Evolutionary conservation across 164 flowering plant species (phyloP).

Genomic region (Annona cherimola): DNA sequence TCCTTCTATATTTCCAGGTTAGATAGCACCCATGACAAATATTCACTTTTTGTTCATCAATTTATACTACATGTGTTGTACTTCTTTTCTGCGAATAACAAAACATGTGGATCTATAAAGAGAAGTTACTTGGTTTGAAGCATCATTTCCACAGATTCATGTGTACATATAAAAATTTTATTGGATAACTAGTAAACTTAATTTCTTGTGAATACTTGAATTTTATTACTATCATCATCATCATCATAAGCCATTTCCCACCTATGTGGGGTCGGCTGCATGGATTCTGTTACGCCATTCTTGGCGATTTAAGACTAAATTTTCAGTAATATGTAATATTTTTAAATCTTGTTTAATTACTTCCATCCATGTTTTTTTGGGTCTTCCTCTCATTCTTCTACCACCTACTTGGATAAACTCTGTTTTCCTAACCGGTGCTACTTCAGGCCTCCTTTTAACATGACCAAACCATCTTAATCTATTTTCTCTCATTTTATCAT

Average conservation of each 20-base stretch:
- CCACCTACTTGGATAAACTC: too few species aligned
- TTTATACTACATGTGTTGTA: neutral
- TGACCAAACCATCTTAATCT: too few species aligned
- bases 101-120: neutral
- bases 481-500: too few species aligned
- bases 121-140: neutral
- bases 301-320: neutral
- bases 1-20: constrained; percentile 25
- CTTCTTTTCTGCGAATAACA: neutral
- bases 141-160: neutral
- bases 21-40: neutral
- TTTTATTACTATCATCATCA: too few species aligned
- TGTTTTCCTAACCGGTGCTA: neutral
- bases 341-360: too few species aligned
- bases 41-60: neutral
- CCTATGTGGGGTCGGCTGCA: neutral
- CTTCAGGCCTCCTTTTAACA: too few species aligned
- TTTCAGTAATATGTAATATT: too few species aligned
- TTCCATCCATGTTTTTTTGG: too few species aligned
- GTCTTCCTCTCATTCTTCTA: too few species aligned
- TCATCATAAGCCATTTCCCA: neutral
- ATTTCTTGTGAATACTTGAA: neutral
- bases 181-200: neutral
- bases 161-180: too few species aligned
- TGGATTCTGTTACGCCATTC: neutral